These are phyloP conservation scores for Calonectria honghensis DNA, from an alignment of 2,329 filamentous ascomycete species.

Conservation along the genomic window DNA sequence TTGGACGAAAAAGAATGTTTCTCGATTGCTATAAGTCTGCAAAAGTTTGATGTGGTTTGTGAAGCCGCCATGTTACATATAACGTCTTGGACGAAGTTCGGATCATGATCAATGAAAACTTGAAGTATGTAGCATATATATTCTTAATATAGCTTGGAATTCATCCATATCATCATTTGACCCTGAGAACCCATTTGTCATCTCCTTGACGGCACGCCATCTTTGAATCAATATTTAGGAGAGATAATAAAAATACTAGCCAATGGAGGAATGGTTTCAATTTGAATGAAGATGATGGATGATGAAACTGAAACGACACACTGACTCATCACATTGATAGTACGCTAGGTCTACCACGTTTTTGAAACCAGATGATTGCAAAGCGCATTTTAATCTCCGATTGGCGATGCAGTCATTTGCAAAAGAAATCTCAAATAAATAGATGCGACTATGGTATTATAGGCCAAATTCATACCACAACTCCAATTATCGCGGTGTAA, in stretches of 20 bases:
- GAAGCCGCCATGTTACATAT: background rate
- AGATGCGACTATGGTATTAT: background rate
- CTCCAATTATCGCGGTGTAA: background rate
- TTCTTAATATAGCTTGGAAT: conserved; percentile 5
- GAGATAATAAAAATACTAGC: background rate
- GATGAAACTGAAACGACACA: background rate
- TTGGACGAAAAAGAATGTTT: conserved; percentile 58
- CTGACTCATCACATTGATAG: background rate
- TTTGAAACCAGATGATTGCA: background rate
- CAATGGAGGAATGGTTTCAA: background rate
- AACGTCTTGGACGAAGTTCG: background rate
- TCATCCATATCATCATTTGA: background rate
- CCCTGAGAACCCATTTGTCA: background rate
- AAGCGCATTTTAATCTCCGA: background rate
- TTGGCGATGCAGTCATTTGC: background rate
- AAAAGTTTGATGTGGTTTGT: conserved; percentile 48
- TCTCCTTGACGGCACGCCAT: background rate
- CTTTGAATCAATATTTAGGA: background rate
- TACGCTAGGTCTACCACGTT: background rate
- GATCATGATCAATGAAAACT: background rate
- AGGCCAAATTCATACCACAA: background rate
- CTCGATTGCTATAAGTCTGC: conserved; percentile 56
- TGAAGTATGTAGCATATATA: background rate
- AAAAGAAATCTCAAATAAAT: background rate
- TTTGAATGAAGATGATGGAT: background rate